Evolutionary conservation across 257 asterid genomes (phyloP), one percentile per base, ranked within the genome.

Genomic region (Lithospermum erythrorhizon): DNA sequence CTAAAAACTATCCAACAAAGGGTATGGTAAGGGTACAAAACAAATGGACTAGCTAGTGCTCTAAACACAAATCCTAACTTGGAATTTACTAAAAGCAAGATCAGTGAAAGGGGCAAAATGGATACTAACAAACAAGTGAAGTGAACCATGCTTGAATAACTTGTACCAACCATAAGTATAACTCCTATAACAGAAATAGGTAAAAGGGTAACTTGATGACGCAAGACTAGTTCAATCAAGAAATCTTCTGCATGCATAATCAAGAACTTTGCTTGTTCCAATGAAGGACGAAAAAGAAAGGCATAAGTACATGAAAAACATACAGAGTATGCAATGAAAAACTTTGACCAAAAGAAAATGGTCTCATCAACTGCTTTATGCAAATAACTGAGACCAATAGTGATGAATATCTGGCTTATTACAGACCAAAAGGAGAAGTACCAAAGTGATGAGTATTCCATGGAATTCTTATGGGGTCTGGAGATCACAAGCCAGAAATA

Each of bases 351-450:
- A 58, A 20, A 21, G 60, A 21, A 21, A 66, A 16, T 0, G 59
- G 51, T 24, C 13, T 49, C 15, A 53, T 21, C 19, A 35, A 30
- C 6, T n/a, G 63, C 45, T 9, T 21, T 3, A 21, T 57, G 56
- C 4, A 65, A 35, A 32, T 60, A 60, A 15, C 47, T 23, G 16
- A 64, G 32, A 29, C 65, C 67, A 18, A 58, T 21, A 8, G 19
- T 11, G 3, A 57, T 23, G 48, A 66, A 62, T 6, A 53, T 21
- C 18, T 58, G 9, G 21, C 67, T 63, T 20, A 23, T 20, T 21
- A 59, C 2, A 11, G 73, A 55, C 60, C 73, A 67, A 45, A 63
- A 67, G 0, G 66, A 62, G 53, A 57, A 66, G 62, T 67, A 72
- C 58, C 52, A 47, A 18, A 63, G 18, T 24, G 73, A 58, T 37